A percentile compares a stretch with the other conserved stretches of the same genome.
Conservation (phyloP, 805 yeast species). For the Sugiyamaella americana region DNA sequence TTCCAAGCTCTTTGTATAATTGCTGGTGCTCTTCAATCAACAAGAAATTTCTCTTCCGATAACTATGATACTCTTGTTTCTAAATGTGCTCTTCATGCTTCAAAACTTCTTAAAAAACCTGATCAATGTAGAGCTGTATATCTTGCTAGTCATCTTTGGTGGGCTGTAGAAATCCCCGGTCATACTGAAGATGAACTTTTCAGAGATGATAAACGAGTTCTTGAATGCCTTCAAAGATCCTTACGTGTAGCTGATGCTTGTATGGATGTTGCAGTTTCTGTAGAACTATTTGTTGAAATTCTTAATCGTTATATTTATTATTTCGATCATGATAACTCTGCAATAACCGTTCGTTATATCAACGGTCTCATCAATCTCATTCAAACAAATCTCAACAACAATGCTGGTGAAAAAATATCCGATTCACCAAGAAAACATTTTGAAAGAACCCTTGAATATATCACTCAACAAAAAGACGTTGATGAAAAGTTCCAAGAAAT, state of each 20-base stretch:
- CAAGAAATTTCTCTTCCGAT: conserved; percentile 50
- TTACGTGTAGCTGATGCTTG: conserved; percentile 90
- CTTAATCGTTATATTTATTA: conserved; percentile 80
- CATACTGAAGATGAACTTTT: conserved; percentile 36
- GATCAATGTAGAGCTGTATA: conserved; percentile 93
- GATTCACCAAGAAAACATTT: conserved; percentile 50
- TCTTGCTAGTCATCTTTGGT: conserved; percentile 86
- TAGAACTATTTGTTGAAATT: conserved; percentile 84
- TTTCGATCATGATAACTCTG: conserved; percentile 70
- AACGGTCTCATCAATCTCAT: conserved; percentile 84
- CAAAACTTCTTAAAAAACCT: conserved; percentile 80
- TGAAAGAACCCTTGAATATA: conserved; percentile 64
- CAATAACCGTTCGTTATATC: conserved; percentile 65
- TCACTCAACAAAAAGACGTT: conserved; percentile 57
- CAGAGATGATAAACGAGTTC: conserved; percentile 62
- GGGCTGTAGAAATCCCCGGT: conserved; percentile 66
- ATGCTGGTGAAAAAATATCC: conserved; percentile 29
- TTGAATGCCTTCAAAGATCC: conserved; percentile 87
- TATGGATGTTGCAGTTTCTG: conserved; percentile 67
- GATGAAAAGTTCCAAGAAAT: conserved; percentile 66
- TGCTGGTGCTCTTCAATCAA: conserved; percentile 46
- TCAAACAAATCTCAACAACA: conserved; percentile 32
- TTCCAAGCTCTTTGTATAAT: conserved; percentile 47
- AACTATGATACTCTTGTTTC: conserved; percentile 79
- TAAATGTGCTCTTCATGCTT: conserved; percentile 79